A percentile compares a stretch with the other conserved stretches of the same genome.
phyloP scores from a whole-genome alignment of 805 yeast species.

The Teunomyces cretensis region DNA sequence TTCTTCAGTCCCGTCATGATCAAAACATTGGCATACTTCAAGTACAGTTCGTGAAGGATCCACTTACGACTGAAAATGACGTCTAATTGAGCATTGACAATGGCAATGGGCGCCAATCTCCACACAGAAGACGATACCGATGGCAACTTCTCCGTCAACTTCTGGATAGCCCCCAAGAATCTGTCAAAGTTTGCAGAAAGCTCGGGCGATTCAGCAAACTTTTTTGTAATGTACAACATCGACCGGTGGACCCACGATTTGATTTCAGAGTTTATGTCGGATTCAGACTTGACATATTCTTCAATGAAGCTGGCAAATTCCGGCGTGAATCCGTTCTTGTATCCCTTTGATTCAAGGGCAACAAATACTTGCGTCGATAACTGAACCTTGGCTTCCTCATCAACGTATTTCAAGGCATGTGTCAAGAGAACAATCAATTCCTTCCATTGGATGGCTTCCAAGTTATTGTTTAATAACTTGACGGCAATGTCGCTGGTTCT shows the following conservation, averaged over 20 bases:
- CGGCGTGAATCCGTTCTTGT: constrained; percentile 27
- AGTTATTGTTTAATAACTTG: constrained; percentile 4
- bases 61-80: constrained; percentile 52
- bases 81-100: constrained; percentile 65
- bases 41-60: constrained; percentile 38
- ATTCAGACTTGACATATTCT: constrained; percentile 24
- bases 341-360: constrained; percentile 17
- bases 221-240: constrained; percentile 60
- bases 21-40: constrained; percentile 46
- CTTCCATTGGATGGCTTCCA: constrained; percentile 13
- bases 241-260: constrained; percentile 58
- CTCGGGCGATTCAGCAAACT: constrained; percentile 50
- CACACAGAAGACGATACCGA: constrained; percentile 21
- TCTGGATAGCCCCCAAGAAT: constrained; percentile 25
- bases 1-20: constrained; percentile 35
- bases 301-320: constrained; percentile 29
- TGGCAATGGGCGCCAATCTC: constrained; percentile 41
- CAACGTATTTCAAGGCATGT: constrained; percentile 9
- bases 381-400: constrained; percentile 7
- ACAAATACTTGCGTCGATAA: constrained; percentile 21
- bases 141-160: constrained; percentile 12
- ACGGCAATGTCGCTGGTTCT: constrained; percentile 14
- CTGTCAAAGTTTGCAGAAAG: constrained; percentile 29
- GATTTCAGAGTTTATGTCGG: constrained; percentile 19
- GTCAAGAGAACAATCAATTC: constrained; percentile 18